These are phyloP conservation scores for Paramyrothecium roridum DNA, from an alignment of 2,329 filamentous ascomycete genomes.

Conservation along the genomic window DNA sequence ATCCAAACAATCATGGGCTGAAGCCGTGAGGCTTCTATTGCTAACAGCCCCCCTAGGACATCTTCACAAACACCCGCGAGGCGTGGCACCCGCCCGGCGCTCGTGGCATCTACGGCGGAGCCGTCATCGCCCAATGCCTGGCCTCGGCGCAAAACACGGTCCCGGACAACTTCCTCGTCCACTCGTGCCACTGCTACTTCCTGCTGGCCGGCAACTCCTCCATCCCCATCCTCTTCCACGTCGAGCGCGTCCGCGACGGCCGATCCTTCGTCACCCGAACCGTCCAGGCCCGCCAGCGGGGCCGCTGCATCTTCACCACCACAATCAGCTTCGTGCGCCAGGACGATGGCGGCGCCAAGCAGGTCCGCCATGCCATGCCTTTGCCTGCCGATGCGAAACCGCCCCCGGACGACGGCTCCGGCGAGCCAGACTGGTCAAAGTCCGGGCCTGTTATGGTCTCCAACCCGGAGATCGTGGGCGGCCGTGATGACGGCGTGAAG, in stretches of 20 bases:
- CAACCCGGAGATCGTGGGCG: slow-evolving; percentile 34
- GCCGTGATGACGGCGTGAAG: slow-evolving; percentile 37
- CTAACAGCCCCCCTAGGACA: slow-evolving; percentile 52
- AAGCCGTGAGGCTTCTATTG: too few relatives aligned
- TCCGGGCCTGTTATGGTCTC: slow-evolving; percentile 48
- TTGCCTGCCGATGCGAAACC: slow-evolving; percentile 46
- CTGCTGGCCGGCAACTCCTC: slow-evolving; percentile 82
- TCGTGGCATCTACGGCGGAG: slow-evolving; percentile 88
- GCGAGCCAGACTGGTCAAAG: slow-evolving; percentile 46
- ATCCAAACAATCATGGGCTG: not conserved
- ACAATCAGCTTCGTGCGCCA: slow-evolving; percentile 84
- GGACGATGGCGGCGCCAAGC: slow-evolving; percentile 46
- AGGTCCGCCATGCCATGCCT: slow-evolving; percentile 63
- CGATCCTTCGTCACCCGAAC: slow-evolving; percentile 87
- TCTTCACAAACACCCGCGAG: slow-evolving; percentile 91
- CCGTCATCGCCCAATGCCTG: slow-evolving; percentile 89
- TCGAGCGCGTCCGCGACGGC: slow-evolving; percentile 89
- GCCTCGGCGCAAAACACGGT: slow-evolving; percentile 87
- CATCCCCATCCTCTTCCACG: slow-evolving; percentile 89
- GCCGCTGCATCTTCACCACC: slow-evolving; percentile 89
- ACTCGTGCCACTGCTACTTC: slow-evolving; percentile 99
- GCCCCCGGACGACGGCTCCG: slow-evolving; percentile 35
- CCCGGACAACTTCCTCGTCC: slow-evolving; percentile 73
- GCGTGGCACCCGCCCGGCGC: slow-evolving; percentile 92
- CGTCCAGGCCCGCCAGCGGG: slow-evolving; percentile 89